These are phyloP conservation scores for Ulvella scutata DNA, from an alignment of 139 green algal genomes.

Conservation along the genomic window DNA sequence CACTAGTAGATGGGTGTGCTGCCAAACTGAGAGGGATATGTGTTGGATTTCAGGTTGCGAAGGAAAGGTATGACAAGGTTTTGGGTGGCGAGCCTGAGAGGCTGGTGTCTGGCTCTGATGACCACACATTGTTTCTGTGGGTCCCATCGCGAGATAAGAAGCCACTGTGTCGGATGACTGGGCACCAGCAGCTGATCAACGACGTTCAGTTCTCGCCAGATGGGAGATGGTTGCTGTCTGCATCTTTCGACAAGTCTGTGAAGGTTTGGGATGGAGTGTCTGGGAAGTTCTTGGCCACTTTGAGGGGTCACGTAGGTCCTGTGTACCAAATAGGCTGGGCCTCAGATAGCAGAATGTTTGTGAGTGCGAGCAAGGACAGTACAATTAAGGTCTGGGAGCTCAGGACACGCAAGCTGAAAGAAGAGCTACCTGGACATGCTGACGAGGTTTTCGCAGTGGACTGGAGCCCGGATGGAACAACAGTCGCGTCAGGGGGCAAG, in stretches of 20 bases:
- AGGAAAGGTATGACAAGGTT: conserved; percentile 43
- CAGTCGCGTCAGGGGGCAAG: conserved; percentile 85
- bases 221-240: conserved; percentile 74
- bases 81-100: conserved; percentile 50
- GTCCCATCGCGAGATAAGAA: conserved; percentile 45
- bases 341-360: conserved; percentile 75
- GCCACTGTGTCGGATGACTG: conserved; percentile 74
- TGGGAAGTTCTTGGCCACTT: conserved; percentile 77
- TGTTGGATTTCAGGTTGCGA: conserved; percentile 21
- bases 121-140: conserved; percentile 97
- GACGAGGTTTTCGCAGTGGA: conserved; percentile 90
- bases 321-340: conserved; percentile 93
- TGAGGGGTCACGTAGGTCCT: conserved; percentile 84
- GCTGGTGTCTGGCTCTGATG: conserved; percentile 84
- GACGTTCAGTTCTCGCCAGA: conserved; percentile 94
- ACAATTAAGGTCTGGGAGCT: conserved; percentile 96
- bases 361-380: conserved; percentile 86
- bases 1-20: no score
- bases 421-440: conserved; percentile 89
- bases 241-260: conserved; percentile 93
- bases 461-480: conserved; percentile 74
- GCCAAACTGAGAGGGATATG: no score
- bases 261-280: conserved; percentile 92
- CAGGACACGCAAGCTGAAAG: conserved; percentile 68
- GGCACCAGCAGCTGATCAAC: conserved; percentile 93